Evolutionary conservation across 2,329 filamentous ascomycete species (phyloP).

Genomic region (Penicillium sp.): DNA sequence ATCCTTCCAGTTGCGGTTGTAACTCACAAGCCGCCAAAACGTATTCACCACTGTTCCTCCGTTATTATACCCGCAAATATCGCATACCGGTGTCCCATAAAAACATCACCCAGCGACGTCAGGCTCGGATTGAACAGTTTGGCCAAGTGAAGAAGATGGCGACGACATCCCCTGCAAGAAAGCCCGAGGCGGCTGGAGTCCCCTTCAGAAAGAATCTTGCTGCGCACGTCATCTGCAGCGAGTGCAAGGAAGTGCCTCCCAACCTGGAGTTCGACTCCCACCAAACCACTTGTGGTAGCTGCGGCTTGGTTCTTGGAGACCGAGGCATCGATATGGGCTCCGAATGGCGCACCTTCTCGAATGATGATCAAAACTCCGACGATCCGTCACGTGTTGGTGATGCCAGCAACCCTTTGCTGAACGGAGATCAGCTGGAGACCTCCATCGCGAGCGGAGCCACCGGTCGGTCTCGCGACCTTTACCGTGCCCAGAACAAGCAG

Average conservation of each 20-base stretch:
- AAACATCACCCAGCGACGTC: conserved; percentile 40
- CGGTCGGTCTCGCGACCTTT: conserved; percentile 65
- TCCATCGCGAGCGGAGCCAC: conserved; percentile 77
- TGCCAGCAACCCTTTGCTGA: conserved; percentile 79
- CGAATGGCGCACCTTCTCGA: conserved; percentile 98
- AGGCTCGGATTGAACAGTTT: conserved; percentile 28
- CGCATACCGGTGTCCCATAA: conserved; percentile 41
- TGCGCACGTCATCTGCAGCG: conserved; percentile 75
- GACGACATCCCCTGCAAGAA: conserved; percentile 31
- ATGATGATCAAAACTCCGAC: conserved; percentile 93
- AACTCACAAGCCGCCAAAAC: conserved; percentile 50
- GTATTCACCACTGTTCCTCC: conserved; percentile 67
- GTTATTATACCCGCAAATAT: conserved; percentile 48
- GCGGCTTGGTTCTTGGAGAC: conserved; percentile 82
- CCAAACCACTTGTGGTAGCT: conserved; percentile 88
- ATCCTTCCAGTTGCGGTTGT: background rate
- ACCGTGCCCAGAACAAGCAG: conserved; percentile 76
- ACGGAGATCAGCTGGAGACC: conserved; percentile 84
- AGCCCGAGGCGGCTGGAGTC: conserved; percentile 33
- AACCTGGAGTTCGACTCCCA: conserved; percentile 86
- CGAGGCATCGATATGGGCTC: conserved; percentile 92
- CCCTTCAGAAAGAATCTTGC: conserved; percentile 79
- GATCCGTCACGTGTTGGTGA: conserved; percentile 98
- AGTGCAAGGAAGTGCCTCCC: conserved; percentile 88
- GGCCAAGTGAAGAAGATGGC: conserved; percentile 32